phyloP scores from a whole-genome alignment of 2,329 filamentous ascomycete genomes.

The Cordyceps pruinosa region DNA sequence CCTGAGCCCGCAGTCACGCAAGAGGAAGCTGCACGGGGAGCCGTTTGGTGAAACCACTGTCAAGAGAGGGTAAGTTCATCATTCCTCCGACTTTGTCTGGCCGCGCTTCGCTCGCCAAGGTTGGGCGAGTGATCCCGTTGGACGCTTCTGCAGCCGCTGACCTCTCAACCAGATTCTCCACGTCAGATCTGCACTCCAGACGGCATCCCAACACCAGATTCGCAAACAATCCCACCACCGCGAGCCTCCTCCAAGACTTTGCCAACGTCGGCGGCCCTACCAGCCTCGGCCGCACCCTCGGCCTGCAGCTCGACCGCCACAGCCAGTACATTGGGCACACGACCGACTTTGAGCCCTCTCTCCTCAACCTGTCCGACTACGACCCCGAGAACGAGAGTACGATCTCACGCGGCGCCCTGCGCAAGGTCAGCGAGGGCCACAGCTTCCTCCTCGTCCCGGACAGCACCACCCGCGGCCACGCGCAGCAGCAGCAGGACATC shows the following conservation, averaged over 20 bases:
- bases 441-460: conserved; percentile 78
- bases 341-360: conserved; percentile 75
- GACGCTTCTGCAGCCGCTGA: not conserved
- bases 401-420: conserved; percentile 59
- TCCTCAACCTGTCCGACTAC: conserved; percentile 74
- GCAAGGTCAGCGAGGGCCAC: conserved; percentile 69
- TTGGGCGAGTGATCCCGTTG: not conserved
- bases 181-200: conserved; percentile 35
- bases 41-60: conserved; percentile 51
- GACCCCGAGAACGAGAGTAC: conserved; percentile 76
- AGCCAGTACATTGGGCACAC: conserved; percentile 80
- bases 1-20: conserved; percentile 64
- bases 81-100: too few relatives aligned
- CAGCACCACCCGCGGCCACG: conserved; percentile 61
- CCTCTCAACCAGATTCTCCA: conserved; percentile 13
- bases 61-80: conserved; percentile 62
- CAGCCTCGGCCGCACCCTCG: conserved; percentile 62
- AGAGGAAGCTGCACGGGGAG: conserved; percentile 68
- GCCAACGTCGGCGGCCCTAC: conserved; percentile 62
- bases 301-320: conserved; percentile 69
- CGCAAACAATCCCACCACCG: conserved; percentile 46
- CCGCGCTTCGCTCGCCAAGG: not conserved
- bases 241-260: conserved; percentile 62
- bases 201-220: conserved; percentile 18
- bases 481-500: conserved; percentile 61